Evolutionary conservation across 2,329 filamentous ascomycete genomes (phyloP).

Genomic region (Scortechinia acanthostroma): DNA sequence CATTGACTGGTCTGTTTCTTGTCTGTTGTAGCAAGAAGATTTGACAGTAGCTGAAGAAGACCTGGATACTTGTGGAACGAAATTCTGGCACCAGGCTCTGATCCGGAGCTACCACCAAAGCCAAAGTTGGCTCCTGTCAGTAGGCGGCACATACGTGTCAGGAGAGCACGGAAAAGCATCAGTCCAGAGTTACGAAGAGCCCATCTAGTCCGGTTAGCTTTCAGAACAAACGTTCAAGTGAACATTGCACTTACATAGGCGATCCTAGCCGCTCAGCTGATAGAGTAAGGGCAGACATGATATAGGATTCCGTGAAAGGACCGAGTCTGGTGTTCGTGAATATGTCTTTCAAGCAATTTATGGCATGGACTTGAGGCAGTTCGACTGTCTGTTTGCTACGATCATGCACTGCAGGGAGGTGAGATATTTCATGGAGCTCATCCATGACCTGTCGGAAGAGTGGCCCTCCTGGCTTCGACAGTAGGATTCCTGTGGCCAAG

Average conservation of each 20-base stretch:
- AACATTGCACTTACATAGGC: background rate
- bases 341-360: constrained; percentile 1
- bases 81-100: constrained; percentile 25
- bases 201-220: background rate
- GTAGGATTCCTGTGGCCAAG: background rate
- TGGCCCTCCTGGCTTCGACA: background rate
- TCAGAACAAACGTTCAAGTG: too few relatives aligned
- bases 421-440: background rate
- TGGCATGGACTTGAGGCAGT: constrained; percentile 1
- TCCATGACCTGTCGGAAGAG: background rate
- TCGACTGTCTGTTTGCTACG: background rate
- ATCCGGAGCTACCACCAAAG: background rate
- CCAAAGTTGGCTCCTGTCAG: background rate
- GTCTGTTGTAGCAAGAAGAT: constrained; percentile 13
- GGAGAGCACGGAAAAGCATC: background rate
- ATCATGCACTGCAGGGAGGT: background rate
- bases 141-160: background rate
- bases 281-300: background rate
- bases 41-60: constrained; percentile 21
- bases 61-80: constrained; percentile 28
- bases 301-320: background rate
- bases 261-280: background rate
- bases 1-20: constrained; percentile 7
- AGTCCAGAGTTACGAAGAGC: constrained; percentile 1
- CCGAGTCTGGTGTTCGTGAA: constrained; percentile 1